phyloP scores from a whole-genome alignment of 2,329 filamentous ascomycete species.

The Fusarium subtropicale region DNA sequence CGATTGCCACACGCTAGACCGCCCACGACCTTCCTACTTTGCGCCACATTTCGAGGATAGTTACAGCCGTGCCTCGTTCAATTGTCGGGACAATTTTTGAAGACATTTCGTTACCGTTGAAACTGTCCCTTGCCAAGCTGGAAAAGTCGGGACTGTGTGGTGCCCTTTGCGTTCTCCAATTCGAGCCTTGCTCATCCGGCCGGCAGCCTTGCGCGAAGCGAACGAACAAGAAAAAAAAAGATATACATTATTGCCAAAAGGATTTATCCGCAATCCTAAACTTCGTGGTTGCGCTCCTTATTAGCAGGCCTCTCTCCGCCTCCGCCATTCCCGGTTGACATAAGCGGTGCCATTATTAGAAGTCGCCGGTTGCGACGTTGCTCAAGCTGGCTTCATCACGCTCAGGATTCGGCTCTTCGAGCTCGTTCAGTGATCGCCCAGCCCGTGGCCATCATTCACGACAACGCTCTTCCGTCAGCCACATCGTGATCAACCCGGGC shows the following conservation, averaged over 20 bases:
- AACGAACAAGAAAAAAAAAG: conserved; percentile 6
- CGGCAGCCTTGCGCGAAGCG: conserved; percentile 12
- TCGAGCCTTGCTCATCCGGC: conserved; percentile 17
- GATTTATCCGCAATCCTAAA: conserved; percentile 15
- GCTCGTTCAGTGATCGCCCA: conserved; percentile 63
- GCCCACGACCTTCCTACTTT: conserved; percentile 21
- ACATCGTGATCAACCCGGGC: conserved; percentile 47
- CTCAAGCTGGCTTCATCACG: conserved; percentile 64
- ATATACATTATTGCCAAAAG: conserved; percentile 9
- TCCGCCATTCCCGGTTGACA: conserved; percentile 14
- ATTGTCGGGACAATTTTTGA: conserved; percentile 2
- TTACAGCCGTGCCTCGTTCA: conserved; percentile 14
- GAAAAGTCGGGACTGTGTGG: conserved; percentile 33
- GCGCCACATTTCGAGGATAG: conserved; percentile 32
- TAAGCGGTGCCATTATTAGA: conserved; percentile 28
- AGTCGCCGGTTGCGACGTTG: conserved; percentile 44
- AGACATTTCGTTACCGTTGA: conserved; percentile 9
- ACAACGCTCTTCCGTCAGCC: conserved; percentile 60
- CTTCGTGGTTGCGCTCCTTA: conserved; percentile 28
- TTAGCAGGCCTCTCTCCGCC: conserved; percentile 8
- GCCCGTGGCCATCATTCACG: conserved; percentile 63
- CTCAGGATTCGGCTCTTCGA: conserved; percentile 64
- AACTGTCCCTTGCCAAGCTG: conserved; percentile 40
- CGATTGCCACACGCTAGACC: conserved; percentile 26
- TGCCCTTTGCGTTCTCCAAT: conserved; percentile 19